A percentile compares a stretch with the other conserved stretches of the same genome.
Evolutionary conservation across 2,329 filamentous ascomycete species (phyloP).

Genomic region (Lomentospora prolificans): DNA sequence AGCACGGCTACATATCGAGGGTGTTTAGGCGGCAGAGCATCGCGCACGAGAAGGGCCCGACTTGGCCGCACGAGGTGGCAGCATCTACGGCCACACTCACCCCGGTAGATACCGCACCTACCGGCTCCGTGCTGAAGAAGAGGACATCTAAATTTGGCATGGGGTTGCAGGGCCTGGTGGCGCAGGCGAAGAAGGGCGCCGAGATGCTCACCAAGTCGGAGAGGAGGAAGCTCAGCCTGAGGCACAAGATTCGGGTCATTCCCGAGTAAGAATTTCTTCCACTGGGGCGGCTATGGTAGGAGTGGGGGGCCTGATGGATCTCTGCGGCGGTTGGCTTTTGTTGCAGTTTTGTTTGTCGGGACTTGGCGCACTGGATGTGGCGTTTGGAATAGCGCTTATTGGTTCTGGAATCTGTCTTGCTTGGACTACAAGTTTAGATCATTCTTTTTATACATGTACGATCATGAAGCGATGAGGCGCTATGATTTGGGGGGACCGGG

Average conservation of each 20-base stretch:
- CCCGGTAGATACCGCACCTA: neutral
- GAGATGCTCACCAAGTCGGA: neutral
- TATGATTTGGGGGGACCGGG: no score
- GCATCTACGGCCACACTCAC: neutral
- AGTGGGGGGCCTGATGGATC: neutral
- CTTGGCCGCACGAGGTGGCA: neutral
- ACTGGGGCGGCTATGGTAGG: neutral
- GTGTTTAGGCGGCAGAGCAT: slow-evolving; percentile 1
- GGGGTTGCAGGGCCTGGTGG: slow-evolving; percentile 10
- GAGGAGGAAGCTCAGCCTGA: slow-evolving; percentile 1
- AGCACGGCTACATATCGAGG: neutral
- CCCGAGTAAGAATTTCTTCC: neutral
- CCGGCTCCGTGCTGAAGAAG: neutral
- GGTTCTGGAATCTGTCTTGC: no score
- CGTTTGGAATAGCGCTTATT: no score
- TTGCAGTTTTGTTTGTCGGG: neutral
- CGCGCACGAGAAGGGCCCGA: neutral
- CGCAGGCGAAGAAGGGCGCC: slow-evolving; percentile 11
- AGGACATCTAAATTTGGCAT: neutral
- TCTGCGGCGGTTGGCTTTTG: no score
- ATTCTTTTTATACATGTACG: no score
- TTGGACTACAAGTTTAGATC: no score
- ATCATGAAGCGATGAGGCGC: no score
- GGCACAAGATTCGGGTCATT: slow-evolving; percentile 4
- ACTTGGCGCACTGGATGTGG: no score